A percentile compares a stretch with the other conserved stretches of the same genome.
Evolutionary conservation across 768 basidiomycete species (phyloP).

Genomic region (Russula dissimulans): DNA sequence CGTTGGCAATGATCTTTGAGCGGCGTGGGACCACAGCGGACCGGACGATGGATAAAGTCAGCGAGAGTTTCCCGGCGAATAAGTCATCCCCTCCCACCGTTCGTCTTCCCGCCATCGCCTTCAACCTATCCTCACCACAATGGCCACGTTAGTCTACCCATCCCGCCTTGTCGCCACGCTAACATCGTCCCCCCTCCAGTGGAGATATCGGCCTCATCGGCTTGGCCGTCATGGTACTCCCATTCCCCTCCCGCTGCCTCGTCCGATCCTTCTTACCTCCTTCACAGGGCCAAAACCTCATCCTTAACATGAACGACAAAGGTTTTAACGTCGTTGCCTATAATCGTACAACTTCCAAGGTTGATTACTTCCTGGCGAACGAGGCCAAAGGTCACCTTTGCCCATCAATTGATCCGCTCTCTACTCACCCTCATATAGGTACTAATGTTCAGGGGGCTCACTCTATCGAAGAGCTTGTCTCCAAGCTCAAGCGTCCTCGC

Average conservation of each 20-base stretch:
- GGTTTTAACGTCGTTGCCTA: constrained; percentile 95
- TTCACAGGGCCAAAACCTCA: constrained; percentile 85
- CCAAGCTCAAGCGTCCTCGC: constrained; percentile 91
- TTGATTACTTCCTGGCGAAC: constrained; percentile 90
- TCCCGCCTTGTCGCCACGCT: constrained; percentile 20
- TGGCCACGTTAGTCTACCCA: constrained; percentile 45
- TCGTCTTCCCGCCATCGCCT: constrained; percentile 16
- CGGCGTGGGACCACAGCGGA: background rate
- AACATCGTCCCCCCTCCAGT: constrained; percentile 32
- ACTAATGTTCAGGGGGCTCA: constrained; percentile 94
- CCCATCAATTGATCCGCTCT: constrained; percentile 20
- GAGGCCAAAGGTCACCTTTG: constrained; percentile 86
- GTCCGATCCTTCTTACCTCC: constrained; percentile 9
- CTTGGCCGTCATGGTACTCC: constrained; percentile 88
- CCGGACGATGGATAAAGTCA: constrained; percentile 11
- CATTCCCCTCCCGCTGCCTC: constrained; percentile 16
- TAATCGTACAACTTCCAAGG: constrained; percentile 95
- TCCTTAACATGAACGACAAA: constrained; percentile 99
- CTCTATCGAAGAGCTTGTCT: constrained; percentile 81
- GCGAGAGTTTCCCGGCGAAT: background rate
- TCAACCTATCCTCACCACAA: constrained; percentile 28
- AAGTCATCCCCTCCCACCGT: background rate
- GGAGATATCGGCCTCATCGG: constrained; percentile 98
- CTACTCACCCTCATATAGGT: constrained; percentile 40
- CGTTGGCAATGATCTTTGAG: background rate